These are phyloP conservation scores for Apiotrichum akiyoshidainum DNA, from an alignment of 1,284 basidiomycete species.

Conservation along the genomic window DNA sequence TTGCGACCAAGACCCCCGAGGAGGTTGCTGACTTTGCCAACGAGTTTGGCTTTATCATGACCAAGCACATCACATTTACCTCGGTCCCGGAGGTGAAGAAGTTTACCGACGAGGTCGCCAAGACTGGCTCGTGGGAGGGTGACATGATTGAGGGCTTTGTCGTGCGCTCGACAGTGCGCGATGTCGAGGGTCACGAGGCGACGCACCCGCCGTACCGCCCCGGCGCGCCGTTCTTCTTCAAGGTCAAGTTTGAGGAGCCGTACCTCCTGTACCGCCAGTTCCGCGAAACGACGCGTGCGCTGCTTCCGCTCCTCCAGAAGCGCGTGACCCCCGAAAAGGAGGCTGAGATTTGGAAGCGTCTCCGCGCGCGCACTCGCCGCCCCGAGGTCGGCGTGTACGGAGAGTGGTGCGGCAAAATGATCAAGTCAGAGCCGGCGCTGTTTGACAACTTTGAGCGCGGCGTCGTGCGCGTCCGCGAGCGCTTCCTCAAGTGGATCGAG, in stretches of 20 bases:
- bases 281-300: conserved; percentile 83
- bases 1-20: conserved; percentile 68
- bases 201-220: conserved; percentile 63
- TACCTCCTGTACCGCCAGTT: conserved; percentile 99
- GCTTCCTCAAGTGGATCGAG: conserved; percentile 69
- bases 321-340: conserved; percentile 13
- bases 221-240: conserved; percentile 94
- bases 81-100: conserved; percentile 66
- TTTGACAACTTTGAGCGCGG: conserved; percentile 68
- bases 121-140: conserved; percentile 74
- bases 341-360: conserved; percentile 40
- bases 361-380: conserved; percentile 41
- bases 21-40: conserved; percentile 75
- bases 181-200: conserved; percentile 24
- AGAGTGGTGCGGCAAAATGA: conserved; percentile 57
- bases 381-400: conserved; percentile 52
- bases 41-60: conserved; percentile 89
- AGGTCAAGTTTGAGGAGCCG: conserved; percentile 98
- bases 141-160: conserved; percentile 94
- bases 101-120: conserved; percentile 68
- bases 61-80: conserved; percentile 61
- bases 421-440: conserved; percentile 59
- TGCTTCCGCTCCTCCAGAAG: conserved; percentile 55
- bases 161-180: conserved; percentile 69
- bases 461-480: conserved; percentile 76